These are phyloP conservation scores for Lupinus albus DNA, from an alignment of 306 rosid species.

Conservation along the genomic window DNA sequence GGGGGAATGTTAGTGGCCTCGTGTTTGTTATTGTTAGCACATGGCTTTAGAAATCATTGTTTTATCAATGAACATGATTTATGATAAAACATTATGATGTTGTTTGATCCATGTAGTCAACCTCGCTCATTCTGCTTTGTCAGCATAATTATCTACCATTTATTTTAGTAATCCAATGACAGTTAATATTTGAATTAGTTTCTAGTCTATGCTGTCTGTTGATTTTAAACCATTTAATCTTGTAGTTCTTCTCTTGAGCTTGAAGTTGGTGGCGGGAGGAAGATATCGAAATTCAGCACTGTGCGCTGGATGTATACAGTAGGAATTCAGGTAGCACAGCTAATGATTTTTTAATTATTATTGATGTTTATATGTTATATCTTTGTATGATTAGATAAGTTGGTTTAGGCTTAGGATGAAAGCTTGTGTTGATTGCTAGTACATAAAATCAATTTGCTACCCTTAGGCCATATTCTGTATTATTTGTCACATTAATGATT, in stretches of 20 bases:
- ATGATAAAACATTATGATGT: background rate
- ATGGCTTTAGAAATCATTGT: too few relatives aligned
- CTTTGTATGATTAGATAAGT: slow-evolving; percentile 13
- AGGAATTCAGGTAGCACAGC: slow-evolving; percentile 79
- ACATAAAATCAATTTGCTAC: slow-evolving; percentile 19
- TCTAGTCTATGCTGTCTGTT: slow-evolving; percentile 33
- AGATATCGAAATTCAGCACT: slow-evolving; percentile 77
- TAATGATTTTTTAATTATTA: background rate
- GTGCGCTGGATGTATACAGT: slow-evolving; percentile 83
- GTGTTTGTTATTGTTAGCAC: too few relatives aligned
- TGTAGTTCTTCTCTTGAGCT: slow-evolving; percentile 83
- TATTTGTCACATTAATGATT: slow-evolving; percentile 20
- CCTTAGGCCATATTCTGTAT: slow-evolving; percentile 3
- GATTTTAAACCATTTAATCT: slow-evolving; percentile 44
- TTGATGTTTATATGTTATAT: slow-evolving; percentile 22
- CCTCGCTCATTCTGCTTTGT: slow-evolving; percentile 22
- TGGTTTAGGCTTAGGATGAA: slow-evolving; percentile 19
- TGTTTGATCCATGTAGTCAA: background rate
- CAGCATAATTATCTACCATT: background rate
- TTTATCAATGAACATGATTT: too few relatives aligned
- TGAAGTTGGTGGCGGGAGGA: slow-evolving; percentile 98
- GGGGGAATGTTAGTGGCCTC: too few relatives aligned
- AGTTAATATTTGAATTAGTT: slow-evolving; percentile 11
- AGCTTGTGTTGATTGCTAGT: slow-evolving; percentile 10
- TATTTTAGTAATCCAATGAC: slow-evolving; percentile 25